These are phyloP conservation scores for Monotropa hypopitys DNA, from an alignment of 179 eudicot genomes.

Conservation along the genomic window DNA sequence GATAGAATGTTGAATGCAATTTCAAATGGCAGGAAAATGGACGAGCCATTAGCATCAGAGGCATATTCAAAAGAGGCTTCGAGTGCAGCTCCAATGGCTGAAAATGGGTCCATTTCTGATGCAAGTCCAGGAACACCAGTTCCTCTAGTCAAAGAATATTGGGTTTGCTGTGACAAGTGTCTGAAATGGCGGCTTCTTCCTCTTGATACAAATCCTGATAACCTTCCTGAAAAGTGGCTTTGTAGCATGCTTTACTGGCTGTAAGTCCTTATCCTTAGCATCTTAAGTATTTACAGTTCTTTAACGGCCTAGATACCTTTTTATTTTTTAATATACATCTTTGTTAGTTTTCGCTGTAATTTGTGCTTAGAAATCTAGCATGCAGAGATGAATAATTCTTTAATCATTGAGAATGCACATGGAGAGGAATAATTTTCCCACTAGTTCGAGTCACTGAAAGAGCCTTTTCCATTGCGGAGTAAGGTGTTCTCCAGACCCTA, in stretches of 20 bases:
- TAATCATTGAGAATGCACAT: not conserved
- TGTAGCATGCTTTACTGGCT: slow-evolving; percentile 90
- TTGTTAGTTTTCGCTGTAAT: not conserved
- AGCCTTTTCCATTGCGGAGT: too few species aligned
- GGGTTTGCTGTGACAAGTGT: slow-evolving; percentile 89
- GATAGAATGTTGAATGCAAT: slow-evolving; percentile 27
- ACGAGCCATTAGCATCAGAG: slow-evolving; percentile 21
- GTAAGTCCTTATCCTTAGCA: slow-evolving; percentile 40
- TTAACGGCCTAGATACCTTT: not conserved
- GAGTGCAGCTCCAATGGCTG: slow-evolving; percentile 20
- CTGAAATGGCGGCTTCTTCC: slow-evolving; percentile 90
- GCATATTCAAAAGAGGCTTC: slow-evolving; percentile 22
- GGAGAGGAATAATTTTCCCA: too few species aligned
- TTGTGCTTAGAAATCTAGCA: not conserved
- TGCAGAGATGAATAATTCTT: not conserved
- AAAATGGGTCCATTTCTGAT: slow-evolving; percentile 37
- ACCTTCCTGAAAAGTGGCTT: slow-evolving; percentile 79
- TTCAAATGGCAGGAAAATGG: slow-evolving; percentile 22
- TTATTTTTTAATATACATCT: not conserved
- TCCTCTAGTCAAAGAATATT: slow-evolving; percentile 47
- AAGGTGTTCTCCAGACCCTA: too few species aligned
- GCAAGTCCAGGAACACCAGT: slow-evolving; percentile 24
- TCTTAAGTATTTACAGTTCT: not conserved
- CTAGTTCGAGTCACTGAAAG: too few species aligned
- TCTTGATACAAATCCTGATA: slow-evolving; percentile 43